phyloP scores from a whole-genome alignment of 2,329 filamentous ascomycete species.

The Rutstroemia sp. region DNA sequence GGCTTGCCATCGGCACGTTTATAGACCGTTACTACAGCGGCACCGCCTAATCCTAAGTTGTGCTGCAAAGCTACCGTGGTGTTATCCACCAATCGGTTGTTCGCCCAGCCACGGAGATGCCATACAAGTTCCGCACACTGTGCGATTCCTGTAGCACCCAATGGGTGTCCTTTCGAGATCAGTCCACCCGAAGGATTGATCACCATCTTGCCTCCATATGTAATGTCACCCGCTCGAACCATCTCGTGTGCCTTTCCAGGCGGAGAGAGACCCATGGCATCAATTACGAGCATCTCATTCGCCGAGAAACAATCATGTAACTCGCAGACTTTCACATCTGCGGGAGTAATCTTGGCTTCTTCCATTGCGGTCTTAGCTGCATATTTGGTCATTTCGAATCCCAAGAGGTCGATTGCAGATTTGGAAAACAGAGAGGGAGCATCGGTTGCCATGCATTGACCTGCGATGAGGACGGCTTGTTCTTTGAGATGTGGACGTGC shows the following conservation, averaged over 20 bases:
- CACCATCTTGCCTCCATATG: constrained; percentile 69
- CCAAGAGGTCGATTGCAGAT: constrained; percentile 81
- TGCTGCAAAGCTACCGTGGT: constrained; percentile 79
- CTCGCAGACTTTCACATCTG: constrained; percentile 77
- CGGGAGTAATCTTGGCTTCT: constrained; percentile 63
- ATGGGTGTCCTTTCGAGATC: constrained; percentile 92
- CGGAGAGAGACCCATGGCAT: constrained; percentile 72
- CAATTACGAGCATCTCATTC: constrained; percentile 87
- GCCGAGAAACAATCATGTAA: constrained; percentile 95
- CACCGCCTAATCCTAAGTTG: constrained; percentile 86
- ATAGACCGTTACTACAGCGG: constrained; percentile 86
- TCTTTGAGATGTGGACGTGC: constrained; percentile 72
- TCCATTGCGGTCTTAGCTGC: constrained; percentile 63
- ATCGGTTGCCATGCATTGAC: constrained; percentile 83
- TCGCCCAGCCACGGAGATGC: constrained; percentile 94
- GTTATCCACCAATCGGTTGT: constrained; percentile 66
- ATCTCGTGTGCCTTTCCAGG: constrained; percentile 87
- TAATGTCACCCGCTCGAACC: constrained; percentile 81
- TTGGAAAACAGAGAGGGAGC: constrained; percentile 69
- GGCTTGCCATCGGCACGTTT: constrained; percentile 72
- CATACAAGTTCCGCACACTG: constrained; percentile 94
- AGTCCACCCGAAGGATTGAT: constrained; percentile 92
- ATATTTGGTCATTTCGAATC: constrained; percentile 72
- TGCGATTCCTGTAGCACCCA: constrained; percentile 89
- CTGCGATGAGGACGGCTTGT: constrained; percentile 83